These are phyloP conservation scores for Sporothrix pallida DNA, from an alignment of 2,329 filamentous ascomycete species.

Conservation along the genomic window DNA sequence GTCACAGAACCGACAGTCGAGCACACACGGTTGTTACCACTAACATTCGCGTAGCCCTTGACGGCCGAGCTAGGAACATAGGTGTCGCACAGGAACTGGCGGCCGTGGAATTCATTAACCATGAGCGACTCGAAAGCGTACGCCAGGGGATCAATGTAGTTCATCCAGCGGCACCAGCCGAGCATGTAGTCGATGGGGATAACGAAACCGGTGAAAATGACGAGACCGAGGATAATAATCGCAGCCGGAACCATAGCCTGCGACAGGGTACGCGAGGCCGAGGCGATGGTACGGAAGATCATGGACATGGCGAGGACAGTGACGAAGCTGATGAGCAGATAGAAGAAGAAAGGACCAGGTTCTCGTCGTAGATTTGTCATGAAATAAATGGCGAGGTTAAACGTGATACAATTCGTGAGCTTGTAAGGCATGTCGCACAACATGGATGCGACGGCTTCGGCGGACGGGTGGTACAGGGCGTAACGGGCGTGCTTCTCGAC, in stretches of 20 bases:
- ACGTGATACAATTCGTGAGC: slow-evolving; percentile 72
- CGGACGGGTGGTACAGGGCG: slow-evolving; percentile 86
- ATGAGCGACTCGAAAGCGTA: slow-evolving; percentile 83
- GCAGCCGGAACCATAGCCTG: slow-evolving; percentile 67
- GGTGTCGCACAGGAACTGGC: slow-evolving; percentile 60
- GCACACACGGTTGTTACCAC: slow-evolving; percentile 58
- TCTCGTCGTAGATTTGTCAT: slow-evolving; percentile 80
- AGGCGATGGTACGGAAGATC: slow-evolving; percentile 83
- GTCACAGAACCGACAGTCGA: slow-evolving; percentile 62
- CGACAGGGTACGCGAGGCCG: slow-evolving; percentile 72
- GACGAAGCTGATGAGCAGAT: slow-evolving; percentile 75
- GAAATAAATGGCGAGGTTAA: slow-evolving; percentile 85
- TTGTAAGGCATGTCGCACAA: slow-evolving; percentile 86
- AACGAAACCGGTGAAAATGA: slow-evolving; percentile 75
- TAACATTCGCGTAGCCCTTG: slow-evolving; percentile 48
- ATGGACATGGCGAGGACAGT: slow-evolving; percentile 82
- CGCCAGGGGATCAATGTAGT: slow-evolving; percentile 77
- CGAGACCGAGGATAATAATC: slow-evolving; percentile 66
- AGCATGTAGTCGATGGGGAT: slow-evolving; percentile 72
- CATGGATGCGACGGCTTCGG: slow-evolving; percentile 88
- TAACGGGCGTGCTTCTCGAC: slow-evolving; percentile 90
- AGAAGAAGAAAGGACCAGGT: slow-evolving; percentile 82
- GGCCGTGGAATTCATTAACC: slow-evolving; percentile 79
- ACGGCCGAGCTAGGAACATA: slow-evolving; percentile 52
- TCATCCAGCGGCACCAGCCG: slow-evolving; percentile 82